A percentile compares a stretch with the other conserved stretches of the same genome.
Evolutionary conservation across 1,139 yeast genomes (phyloP).

Genomic region (Suhomyces bribrorum): DNA sequence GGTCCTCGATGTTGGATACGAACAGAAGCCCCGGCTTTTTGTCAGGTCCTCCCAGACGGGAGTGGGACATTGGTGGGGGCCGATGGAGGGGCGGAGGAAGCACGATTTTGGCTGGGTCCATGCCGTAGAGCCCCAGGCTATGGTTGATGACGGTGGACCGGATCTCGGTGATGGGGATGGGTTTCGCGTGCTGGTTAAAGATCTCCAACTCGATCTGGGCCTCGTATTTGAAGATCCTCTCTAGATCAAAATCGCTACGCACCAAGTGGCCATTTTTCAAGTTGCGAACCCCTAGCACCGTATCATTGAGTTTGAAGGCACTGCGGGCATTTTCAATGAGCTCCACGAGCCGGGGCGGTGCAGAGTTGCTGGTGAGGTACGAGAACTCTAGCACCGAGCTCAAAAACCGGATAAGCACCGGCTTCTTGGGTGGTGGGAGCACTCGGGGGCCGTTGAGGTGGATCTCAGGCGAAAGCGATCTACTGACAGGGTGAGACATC

Average conservation of each 20-base stretch:
- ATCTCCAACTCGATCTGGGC: constrained; percentile 39
- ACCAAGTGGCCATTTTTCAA: constrained; percentile 25
- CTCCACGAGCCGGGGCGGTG: constrained; percentile 71
- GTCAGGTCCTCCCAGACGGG: constrained; percentile 6
- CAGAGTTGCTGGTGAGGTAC: constrained; percentile 57
- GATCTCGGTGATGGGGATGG: constrained; percentile 39
- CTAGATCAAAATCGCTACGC: constrained; percentile 37
- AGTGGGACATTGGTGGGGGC: constrained; percentile 11
- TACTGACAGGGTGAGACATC: constrained; percentile 3
- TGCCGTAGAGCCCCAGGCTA: constrained; percentile 15
- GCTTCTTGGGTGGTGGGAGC: constrained; percentile 14
- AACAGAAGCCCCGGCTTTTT: constrained; percentile 18
- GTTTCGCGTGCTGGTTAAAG: constrained; percentile 30
- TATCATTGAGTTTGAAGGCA: constrained; percentile 50
- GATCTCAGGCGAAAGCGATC: constrained; percentile 9
- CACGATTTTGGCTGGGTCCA: constrained; percentile 26
- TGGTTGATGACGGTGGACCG: constrained; percentile 29
- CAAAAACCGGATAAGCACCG: constrained; percentile 43
- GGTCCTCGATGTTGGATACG: constrained; percentile 27
- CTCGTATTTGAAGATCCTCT: constrained; percentile 31
- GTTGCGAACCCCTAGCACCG: constrained; percentile 17
- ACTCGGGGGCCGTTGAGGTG: constrained; percentile 1
- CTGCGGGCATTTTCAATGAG: constrained; percentile 67
- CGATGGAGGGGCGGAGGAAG: constrained; percentile 36
- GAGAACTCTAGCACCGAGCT: constrained; percentile 53